Evolutionary conservation across 2,329 filamentous ascomycete species (phyloP).

Genomic region (Anisogramma anomala): DNA sequence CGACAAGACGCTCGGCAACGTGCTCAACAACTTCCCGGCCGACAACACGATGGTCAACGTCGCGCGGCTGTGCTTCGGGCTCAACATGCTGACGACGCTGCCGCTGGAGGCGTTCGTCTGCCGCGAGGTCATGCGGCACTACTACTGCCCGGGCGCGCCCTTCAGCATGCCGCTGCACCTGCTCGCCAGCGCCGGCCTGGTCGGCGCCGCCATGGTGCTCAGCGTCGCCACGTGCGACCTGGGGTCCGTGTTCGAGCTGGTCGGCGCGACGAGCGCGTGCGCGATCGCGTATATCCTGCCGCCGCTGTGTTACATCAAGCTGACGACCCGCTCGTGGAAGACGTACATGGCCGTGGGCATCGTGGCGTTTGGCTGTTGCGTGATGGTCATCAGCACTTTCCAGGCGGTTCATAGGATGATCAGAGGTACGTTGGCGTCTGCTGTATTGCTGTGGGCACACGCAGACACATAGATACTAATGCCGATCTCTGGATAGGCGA

Average conservation of each 20-base stretch:
- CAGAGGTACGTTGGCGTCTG: slow-evolving; percentile 15
- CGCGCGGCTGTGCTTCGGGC: slow-evolving; percentile 84
- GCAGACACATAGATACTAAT: no score
- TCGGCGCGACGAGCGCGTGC: slow-evolving; percentile 88
- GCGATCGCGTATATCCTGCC: slow-evolving; percentile 92
- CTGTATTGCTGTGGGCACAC: neutral
- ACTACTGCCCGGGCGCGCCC: slow-evolving; percentile 56
- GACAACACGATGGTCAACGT: slow-evolving; percentile 92
- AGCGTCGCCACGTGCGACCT: slow-evolving; percentile 85
- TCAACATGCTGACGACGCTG: slow-evolving; percentile 97
- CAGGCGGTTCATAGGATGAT: slow-evolving; percentile 22
- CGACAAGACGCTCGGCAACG: slow-evolving; percentile 82
- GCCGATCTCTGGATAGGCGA: slow-evolving; percentile 16
- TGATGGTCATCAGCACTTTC: slow-evolving; percentile 22
- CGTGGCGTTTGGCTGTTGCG: slow-evolving; percentile 20
- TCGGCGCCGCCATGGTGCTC: slow-evolving; percentile 65
- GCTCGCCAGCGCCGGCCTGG: slow-evolving; percentile 71
- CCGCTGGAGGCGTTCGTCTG: slow-evolving; percentile 97
- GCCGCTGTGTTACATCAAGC: slow-evolving; percentile 87
- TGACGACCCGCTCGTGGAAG: slow-evolving; percentile 51
- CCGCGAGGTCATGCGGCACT: slow-evolving; percentile 89
- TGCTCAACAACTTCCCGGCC: slow-evolving; percentile 91
- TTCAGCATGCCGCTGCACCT: slow-evolving; percentile 79
- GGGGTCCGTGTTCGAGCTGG: slow-evolving; percentile 87
- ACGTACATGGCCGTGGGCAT: slow-evolving; percentile 21